These are phyloP conservation scores for Sporisorium exsertum DNA, from an alignment of 1,284 basidiomycete genomes.

Conservation along the genomic window DNA sequence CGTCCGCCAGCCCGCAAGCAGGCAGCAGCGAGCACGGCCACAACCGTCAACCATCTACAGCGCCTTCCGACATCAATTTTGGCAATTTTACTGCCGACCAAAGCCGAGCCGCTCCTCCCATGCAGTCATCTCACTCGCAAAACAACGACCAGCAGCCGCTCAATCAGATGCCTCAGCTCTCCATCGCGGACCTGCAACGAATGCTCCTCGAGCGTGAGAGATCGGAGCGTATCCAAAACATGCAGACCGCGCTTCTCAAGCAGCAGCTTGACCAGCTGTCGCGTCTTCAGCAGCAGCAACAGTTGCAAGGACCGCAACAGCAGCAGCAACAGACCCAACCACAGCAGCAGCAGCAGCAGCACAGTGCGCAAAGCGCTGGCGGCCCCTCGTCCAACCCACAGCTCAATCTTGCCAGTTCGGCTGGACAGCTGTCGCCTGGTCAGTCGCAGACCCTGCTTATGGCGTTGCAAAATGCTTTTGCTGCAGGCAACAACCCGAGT, in stretches of 20 bases:
- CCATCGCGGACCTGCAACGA: conserved; percentile 51
- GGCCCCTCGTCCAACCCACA: conserved; percentile 18
- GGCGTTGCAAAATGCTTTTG: conserved; percentile 45
- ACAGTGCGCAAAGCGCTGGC: not conserved
- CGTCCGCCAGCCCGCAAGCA: conserved; percentile 32
- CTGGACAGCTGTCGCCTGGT: conserved; percentile 38
- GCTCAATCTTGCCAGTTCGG: conserved; percentile 22
- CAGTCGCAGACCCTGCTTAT: conserved; percentile 48
- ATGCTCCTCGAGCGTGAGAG: conserved; percentile 58
- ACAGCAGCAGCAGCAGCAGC: conserved; percentile 23
- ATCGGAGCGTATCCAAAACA: conserved; percentile 57
- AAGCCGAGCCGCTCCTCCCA: not conserved
- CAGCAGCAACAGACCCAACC: conserved; percentile 13
- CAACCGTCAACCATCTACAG: conserved; percentile 21
- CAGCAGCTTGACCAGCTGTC: conserved; percentile 61
- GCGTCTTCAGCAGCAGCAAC: conserved; percentile 33
- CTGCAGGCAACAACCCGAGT: conserved; percentile 43
- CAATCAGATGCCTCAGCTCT: conserved; percentile 31
- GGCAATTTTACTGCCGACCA: conserved; percentile 3
- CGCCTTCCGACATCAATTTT: conserved; percentile 21
- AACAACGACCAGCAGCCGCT: conserved; percentile 14
- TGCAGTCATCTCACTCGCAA: conserved; percentile 23
- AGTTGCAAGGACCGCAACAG: conserved; percentile 15
- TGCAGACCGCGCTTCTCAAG: conserved; percentile 59
- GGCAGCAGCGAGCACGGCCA: conserved; percentile 23